phyloP scores from a whole-genome alignment of 352 stramenopile species.

The Plasmopara viticola region DNA sequence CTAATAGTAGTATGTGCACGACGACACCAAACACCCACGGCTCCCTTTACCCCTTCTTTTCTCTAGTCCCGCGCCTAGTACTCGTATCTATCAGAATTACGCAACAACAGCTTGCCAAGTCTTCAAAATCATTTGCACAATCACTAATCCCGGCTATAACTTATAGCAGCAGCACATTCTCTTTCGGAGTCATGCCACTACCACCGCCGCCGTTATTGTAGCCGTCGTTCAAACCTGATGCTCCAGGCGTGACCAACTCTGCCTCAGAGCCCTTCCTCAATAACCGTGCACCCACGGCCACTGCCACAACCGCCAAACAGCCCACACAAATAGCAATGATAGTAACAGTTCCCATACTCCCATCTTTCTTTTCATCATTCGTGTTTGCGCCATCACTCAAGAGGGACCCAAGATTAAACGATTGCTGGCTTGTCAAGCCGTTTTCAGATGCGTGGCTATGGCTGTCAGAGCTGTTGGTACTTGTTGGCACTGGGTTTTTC shows the following conservation, averaged over 20 bases:
- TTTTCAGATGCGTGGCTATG: conserved; percentile 15
- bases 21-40: conserved; percentile 26
- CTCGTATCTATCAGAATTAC: conserved; percentile 14
- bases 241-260: conserved; percentile 39
- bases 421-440: conserved; percentile 32
- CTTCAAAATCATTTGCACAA: conserved; percentile 31
- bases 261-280: conserved; percentile 62
- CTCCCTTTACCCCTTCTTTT: conserved; percentile 3
- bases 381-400: conserved; percentile 19
- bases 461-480: conserved; percentile 4
- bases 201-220: conserved; percentile 44
- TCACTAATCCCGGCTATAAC: conserved; percentile 39
- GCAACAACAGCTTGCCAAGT: conserved; percentile 17
- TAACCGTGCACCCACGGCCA: conserved; percentile 58
- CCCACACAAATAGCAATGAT: conserved; percentile 61
- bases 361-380: background rate
- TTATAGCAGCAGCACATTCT: conserved; percentile 80
- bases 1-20: conserved; percentile 11
- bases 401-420: conserved; percentile 32
- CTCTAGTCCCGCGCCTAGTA: conserved; percentile 9
- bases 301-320: conserved; percentile 63
- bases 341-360: conserved; percentile 27
- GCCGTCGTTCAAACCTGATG: conserved; percentile 32
- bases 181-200: conserved; percentile 71
- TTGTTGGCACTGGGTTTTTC: too few species aligned